These are phyloP conservation scores for Sphagnum contortum DNA, from an alignment of 225 moss, liverwort and hornwort genomes.

Conservation along the genomic window DNA sequence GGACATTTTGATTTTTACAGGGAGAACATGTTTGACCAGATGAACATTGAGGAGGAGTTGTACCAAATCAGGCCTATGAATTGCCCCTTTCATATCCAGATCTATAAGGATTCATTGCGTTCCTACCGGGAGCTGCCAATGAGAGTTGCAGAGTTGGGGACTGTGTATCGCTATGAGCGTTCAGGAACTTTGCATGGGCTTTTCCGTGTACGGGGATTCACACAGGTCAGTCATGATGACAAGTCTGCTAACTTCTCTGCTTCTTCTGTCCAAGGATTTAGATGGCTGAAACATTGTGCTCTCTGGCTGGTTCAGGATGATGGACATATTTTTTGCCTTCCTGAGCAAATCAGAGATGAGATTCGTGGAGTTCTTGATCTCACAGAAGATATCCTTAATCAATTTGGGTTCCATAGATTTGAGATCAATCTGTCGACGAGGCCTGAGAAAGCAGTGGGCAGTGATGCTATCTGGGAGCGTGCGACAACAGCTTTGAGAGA, in stretches of 20 bases:
- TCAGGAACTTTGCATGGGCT: slow-evolving; percentile 94
- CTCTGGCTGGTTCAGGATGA: slow-evolving; percentile 43
- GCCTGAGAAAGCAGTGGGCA: slow-evolving; percentile 96
- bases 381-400: slow-evolving; percentile 77
- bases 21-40: slow-evolving; percentile 95
- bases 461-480: slow-evolving; percentile 87
- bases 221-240: slow-evolving; percentile 40
- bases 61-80: slow-evolving; percentile 99
- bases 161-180: slow-evolving; percentile 92
- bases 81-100: slow-evolving; percentile 97
- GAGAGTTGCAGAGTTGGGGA: slow-evolving; percentile 87
- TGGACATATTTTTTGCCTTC: slow-evolving; percentile 90
- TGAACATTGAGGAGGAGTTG: slow-evolving; percentile 88
- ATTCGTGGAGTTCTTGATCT: slow-evolving; percentile 86
- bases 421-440: slow-evolving; percentile 90
- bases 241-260: no score
- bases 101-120: slow-evolving; percentile 80
- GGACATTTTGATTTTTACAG: slow-evolving; percentile 90
- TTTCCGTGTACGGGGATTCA: slow-evolving; percentile 95
- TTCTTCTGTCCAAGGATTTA: no score
- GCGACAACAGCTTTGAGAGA: slow-evolving; percentile 74
- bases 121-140: slow-evolving; percentile 92
- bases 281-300: no score
- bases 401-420: slow-evolving; percentile 87
- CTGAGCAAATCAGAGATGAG: slow-evolving; percentile 83